Evolutionary conservation across 768 basidiomycete genomes (phyloP), one percentile per base, ranked within the genome.

Genomic region (Botryobasidium botryosum): DNA sequence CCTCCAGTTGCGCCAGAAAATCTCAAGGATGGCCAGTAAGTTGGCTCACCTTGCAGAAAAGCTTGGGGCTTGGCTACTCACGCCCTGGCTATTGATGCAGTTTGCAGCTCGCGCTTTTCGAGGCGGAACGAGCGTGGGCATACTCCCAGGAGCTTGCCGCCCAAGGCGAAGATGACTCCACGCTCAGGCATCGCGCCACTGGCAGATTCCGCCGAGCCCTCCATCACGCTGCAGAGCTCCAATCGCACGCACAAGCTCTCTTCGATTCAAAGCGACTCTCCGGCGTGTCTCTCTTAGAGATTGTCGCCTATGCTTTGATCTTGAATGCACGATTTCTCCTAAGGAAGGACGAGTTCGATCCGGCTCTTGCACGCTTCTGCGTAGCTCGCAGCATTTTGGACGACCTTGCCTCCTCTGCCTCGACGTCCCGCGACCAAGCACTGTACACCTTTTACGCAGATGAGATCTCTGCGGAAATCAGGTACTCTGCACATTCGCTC

Each of bases 61-160:
- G 44, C 37, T 35, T 40, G 21, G 31, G 10, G 21, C 23, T 7
- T 40, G 24, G n/a, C 38, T 24, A 20, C 32, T 51, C 15, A 46
- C 48, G 50, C 29, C 46, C 37, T 27, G 31, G 38, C 26, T 12
- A 20, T 25, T 38, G 46, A 35, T 43, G 23, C 44, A 87, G 84
- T 54, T 69, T 91, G 4, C 79, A 91, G 53, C 69, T 94, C 8
- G 63, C 90, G 37, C 68, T 96, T 6, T 78, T 90, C 55, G 87
- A 94, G 58, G 74, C 87, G 6, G 92, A 97, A 59, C 76, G 92
- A 35, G 84, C 87, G 25, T 88, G 88, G 77, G 77, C 84, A 1
- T 76, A 88, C 60, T 77, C 88, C 4, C 85, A 91, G 59, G 83
- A 85, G 43, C 73, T 91, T 35, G 57, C 68, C 2, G 63, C 69